Percentiles rank a stretch among this genome's conserved stretches.
phyloP scores from a whole-genome alignment of 2,329 filamentous ascomycete genomes.

The Aspergillus sp. region DNA sequence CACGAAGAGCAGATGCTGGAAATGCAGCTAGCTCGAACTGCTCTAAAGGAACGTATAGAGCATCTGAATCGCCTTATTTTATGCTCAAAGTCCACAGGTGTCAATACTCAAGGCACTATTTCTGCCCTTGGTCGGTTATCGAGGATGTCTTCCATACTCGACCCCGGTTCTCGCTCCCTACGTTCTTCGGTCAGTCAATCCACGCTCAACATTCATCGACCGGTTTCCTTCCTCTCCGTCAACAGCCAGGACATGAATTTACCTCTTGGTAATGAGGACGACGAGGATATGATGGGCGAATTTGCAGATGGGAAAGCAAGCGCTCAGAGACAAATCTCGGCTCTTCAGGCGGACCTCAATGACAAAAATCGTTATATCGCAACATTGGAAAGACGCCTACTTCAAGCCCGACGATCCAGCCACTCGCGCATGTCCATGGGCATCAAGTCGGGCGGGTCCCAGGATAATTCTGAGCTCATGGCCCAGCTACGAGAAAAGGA shows the following conservation, averaged over 20 bases:
- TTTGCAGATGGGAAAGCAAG: conserved; percentile 86
- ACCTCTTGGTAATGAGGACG: conserved; percentile 49
- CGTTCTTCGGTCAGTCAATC: conserved; percentile 74
- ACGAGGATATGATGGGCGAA: conserved; percentile 76
- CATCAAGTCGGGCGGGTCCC: conserved; percentile 67
- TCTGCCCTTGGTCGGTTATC: conserved; percentile 69
- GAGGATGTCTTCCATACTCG: conserved; percentile 57
- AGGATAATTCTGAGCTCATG: conserved; percentile 77
- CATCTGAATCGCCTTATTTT: conserved; percentile 94
- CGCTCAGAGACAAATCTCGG: conserved; percentile 79
- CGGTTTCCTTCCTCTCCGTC: conserved; percentile 69
- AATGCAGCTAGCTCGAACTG: conserved; percentile 95
- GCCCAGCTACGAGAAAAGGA: conserved; percentile 84
- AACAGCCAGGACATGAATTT: conserved; percentile 46
- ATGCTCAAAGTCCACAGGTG: conserved; percentile 92
- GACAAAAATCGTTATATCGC: conserved; percentile 97
- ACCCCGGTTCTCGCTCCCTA: conserved; percentile 57
- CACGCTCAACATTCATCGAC: conserved; percentile 58
- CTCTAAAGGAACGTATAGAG: conserved; percentile 94
- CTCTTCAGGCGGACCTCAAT: conserved; percentile 91
- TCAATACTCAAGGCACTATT: conserved; percentile 77
- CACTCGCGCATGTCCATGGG: conserved; percentile 84
- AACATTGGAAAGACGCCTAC: conserved; percentile 86
- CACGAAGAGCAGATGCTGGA: conserved; percentile 98
- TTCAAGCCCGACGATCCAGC: conserved; percentile 88